phyloP scores from a whole-genome alignment of 192 early-diverging fungal species.

The Backusella luteola region DNA sequence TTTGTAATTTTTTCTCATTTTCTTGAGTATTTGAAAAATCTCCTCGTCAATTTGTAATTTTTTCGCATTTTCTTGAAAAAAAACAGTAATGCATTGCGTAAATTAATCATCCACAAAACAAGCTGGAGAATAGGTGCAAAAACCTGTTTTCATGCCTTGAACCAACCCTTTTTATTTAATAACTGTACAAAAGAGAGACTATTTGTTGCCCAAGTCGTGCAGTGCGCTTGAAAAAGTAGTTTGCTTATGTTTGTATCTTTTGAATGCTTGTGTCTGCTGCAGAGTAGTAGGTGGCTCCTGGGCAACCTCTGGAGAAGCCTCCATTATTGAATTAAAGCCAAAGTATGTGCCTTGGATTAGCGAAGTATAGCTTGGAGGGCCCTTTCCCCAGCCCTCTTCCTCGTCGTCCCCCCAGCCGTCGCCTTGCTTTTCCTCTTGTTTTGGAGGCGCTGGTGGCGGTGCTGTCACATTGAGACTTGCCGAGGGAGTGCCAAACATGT shows the following conservation, averaged over 20 bases:
- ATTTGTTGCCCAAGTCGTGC: not conserved
- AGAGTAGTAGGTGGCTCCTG: not conserved
- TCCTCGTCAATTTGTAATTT: too few relatives aligned
- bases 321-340: constrained; percentile 14
- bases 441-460: not conserved
- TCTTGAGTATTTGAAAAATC: too few relatives aligned
- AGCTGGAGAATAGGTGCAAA: too few relatives aligned
- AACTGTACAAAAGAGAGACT: not conserved
- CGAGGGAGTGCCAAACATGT: not conserved
- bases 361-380: not conserved
- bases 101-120: too few relatives aligned
- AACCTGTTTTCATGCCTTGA: too few relatives aligned
- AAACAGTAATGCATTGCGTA: too few relatives aligned
- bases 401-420: not conserved
- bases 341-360: constrained; percentile 6
- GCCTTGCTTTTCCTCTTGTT: not conserved
- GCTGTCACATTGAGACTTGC: not conserved
- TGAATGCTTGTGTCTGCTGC: not conserved
- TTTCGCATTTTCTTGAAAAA: too few relatives aligned
- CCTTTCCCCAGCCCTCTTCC: constrained; percentile 9
- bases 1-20: too few relatives aligned
- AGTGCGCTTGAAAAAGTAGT: not conserved
- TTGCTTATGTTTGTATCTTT: not conserved
- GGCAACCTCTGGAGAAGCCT: not conserved
- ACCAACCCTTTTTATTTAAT: not conserved